Evolutionary conservation across 345 rosid genomes (phyloP).

Genomic region (Arabis hirsuta): DNA sequence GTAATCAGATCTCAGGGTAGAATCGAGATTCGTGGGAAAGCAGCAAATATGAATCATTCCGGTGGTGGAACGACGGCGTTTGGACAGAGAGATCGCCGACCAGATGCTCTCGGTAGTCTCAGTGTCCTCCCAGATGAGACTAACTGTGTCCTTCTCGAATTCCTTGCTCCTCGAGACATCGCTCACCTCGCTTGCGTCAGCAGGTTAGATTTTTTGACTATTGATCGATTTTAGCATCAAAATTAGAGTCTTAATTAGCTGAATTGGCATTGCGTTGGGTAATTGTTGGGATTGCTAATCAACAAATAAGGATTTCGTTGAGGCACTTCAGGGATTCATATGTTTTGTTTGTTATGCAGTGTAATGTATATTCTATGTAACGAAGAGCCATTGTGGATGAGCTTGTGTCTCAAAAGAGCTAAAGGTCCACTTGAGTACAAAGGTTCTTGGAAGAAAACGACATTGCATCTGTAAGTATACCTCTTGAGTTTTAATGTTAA

Average conservation of each 20-base stretch:
- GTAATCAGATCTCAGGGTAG: constrained; percentile 10
- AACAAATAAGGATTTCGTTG: neutral
- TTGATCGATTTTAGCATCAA: neutral
- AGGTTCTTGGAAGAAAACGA: constrained; percentile 92
- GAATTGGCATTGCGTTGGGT: neutral
- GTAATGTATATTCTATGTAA: constrained; percentile 84
- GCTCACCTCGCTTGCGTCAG: constrained; percentile 86
- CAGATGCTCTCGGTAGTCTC: constrained; percentile 73
- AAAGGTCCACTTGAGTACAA: constrained; percentile 63
- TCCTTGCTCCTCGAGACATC: constrained; percentile 71
- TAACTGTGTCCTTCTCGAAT: constrained; percentile 61
- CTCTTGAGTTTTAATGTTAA: neutral
- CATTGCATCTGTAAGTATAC: constrained; percentile 59
- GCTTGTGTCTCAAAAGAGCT: constrained; percentile 56
- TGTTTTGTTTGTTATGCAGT: constrained; percentile 46
- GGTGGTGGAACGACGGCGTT: constrained; percentile 34
- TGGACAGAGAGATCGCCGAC: constrained; percentile 60
- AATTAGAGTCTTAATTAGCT: neutral
- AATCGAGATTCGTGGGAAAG: neutral
- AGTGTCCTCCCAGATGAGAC: constrained; percentile 75
- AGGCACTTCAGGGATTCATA: neutral
- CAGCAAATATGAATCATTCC: constrained; percentile 36
- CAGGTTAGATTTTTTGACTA: constrained; percentile 55
- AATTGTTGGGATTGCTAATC: too few species aligned
- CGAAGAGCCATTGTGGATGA: constrained; percentile 97